These are phyloP conservation scores for Penicillium sp. DNA, from an alignment of 2,329 filamentous ascomycete species.

Conservation along the genomic window DNA sequence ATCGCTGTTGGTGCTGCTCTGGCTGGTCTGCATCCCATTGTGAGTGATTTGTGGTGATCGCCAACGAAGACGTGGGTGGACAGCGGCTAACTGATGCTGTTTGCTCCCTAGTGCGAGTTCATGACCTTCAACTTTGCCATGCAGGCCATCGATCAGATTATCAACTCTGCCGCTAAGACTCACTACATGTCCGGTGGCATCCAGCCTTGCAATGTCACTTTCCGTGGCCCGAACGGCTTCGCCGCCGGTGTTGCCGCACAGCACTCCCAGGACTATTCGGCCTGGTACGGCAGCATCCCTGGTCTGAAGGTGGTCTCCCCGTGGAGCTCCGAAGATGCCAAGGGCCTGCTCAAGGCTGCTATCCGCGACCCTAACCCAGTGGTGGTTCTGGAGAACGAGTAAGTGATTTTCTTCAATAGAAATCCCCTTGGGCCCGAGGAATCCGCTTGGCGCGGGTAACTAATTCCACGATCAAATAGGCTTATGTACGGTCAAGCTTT, in stretches of 20 bases:
- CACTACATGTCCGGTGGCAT: constrained; percentile 99
- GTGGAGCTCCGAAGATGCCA: constrained; percentile 96
- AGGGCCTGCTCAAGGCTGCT: constrained; percentile 94
- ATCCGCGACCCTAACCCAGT: constrained; percentile 98
- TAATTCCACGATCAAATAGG: constrained; percentile 41
- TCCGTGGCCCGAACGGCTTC: constrained; percentile 98
- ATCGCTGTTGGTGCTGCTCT: constrained; percentile 92
- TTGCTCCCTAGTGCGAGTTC: constrained; percentile 75
- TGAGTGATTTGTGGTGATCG: constrained; percentile 51
- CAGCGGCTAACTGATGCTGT: neutral
- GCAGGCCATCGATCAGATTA: constrained; percentile 99
- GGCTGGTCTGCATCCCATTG: constrained; percentile 88
- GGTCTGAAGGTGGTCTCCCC: constrained; percentile 95
- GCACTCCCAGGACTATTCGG: constrained; percentile 98
- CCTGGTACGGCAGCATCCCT: constrained; percentile 98
- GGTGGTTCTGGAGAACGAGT: constrained; percentile 82
- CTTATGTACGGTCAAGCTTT: constrained; percentile 87
- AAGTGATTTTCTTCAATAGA: constrained; percentile 24
- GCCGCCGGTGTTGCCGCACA: constrained; percentile 92
- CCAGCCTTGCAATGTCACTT: constrained; percentile 99
- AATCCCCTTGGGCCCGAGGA: no score
- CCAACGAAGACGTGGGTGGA: neutral
- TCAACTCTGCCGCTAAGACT: constrained; percentile 98
- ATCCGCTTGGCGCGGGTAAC: constrained; percentile 12
- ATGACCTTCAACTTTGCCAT: constrained; percentile 99